A percentile compares a stretch with the other conserved stretches of the same genome.
These are phyloP conservation scores for Picocystis sp. DNA, from an alignment of 163 green algal genomes.

Conservation along the genomic window DNA sequence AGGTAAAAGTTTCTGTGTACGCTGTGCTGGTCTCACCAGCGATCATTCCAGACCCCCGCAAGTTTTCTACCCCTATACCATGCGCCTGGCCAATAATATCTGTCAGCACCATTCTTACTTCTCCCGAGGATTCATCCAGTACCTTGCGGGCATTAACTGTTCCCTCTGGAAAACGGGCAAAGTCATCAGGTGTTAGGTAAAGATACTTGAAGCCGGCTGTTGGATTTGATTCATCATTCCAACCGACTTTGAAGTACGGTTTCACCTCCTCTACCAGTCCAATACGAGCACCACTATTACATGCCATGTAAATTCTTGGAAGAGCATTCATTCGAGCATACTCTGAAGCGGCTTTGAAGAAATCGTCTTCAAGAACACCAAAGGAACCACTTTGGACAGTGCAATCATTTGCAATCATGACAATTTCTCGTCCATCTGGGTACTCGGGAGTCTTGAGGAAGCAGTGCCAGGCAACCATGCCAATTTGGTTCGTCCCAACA, in stretches of 20 bases:
- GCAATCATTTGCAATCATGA: slow-evolving; percentile 19
- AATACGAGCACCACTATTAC: slow-evolving; percentile 51
- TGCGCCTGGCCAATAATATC: slow-evolving; percentile 4
- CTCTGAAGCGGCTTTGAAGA: slow-evolving; percentile 15
- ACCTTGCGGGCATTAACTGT: not conserved
- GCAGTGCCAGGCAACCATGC: slow-evolving; percentile 17
- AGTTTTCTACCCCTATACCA: slow-evolving; percentile 4
- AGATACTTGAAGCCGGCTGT: slow-evolving; percentile 5
- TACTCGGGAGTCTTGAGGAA: slow-evolving; percentile 15
- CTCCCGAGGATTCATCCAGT: not conserved
- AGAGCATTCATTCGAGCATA: slow-evolving; percentile 10
- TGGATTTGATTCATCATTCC: slow-evolving; percentile 15
- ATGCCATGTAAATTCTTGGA: slow-evolving; percentile 14
- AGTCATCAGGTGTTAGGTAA: slow-evolving; percentile 3
- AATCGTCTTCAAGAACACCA: slow-evolving; percentile 15
- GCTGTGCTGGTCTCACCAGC: slow-evolving; percentile 15
- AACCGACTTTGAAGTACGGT: slow-evolving; percentile 32
- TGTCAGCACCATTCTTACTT: slow-evolving; percentile 2
- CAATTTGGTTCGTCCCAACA: slow-evolving; percentile 14
- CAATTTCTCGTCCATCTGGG: slow-evolving; percentile 17
- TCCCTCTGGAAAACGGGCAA: not conserved
- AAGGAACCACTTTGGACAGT: slow-evolving; percentile 17
- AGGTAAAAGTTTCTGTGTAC: slow-evolving; percentile 13
- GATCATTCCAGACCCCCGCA: slow-evolving; percentile 2
- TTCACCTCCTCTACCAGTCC: slow-evolving; percentile 70